Percentiles rank a stretch among this genome's conserved stretches.
phyloP scores from a whole-genome alignment of 805 yeast species.

The Starmerella floricola region DNA sequence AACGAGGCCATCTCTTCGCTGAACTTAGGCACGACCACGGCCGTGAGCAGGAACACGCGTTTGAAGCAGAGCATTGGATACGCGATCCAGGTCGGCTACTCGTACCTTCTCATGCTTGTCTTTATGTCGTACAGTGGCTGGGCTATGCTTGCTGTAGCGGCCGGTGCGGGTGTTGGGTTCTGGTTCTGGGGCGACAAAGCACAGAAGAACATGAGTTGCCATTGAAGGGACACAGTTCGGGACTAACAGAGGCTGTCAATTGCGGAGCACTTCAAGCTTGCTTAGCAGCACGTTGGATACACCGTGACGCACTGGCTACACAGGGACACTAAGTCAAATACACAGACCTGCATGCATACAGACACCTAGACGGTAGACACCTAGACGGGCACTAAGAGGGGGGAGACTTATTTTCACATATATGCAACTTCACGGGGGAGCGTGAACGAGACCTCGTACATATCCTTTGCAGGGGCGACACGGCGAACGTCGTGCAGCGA shows the following conservation, averaged over 20 bases:
- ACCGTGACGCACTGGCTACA: too few species aligned
- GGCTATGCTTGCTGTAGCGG: slow-evolving; percentile 61
- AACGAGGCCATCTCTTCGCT: slow-evolving; percentile 4
- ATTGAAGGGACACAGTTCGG: slow-evolving; percentile 5
- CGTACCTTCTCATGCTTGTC: slow-evolving; percentile 51
- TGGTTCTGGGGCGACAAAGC: slow-evolving; percentile 39
- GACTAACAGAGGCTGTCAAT: too few species aligned
- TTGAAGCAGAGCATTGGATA: slow-evolving; percentile 20
- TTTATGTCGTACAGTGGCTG: slow-evolving; percentile 81
- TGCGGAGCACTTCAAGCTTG: neutral
- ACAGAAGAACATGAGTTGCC: slow-evolving; percentile 23
- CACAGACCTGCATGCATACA: neutral
- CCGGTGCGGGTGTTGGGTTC: slow-evolving; percentile 63
- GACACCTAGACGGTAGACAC: neutral
- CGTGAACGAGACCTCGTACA: slow-evolving; percentile 77
- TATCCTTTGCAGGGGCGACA: slow-evolving; percentile 93
- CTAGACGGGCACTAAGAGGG: neutral
- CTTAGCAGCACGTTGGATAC: neutral
- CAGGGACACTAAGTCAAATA: neutral
- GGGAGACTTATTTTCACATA: slow-evolving; percentile 2
- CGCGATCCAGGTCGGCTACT: slow-evolving; percentile 24
- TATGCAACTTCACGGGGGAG: slow-evolving; percentile 38
- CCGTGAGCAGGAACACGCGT: neutral
- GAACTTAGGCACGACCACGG: slow-evolving; percentile 1
- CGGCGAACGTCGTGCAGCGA: slow-evolving; percentile 75